Evolutionary conservation across 169 alveolate species (phyloP), one percentile per base, ranked within the genome.

Genomic region (Cryptosporidium felis): DNA sequence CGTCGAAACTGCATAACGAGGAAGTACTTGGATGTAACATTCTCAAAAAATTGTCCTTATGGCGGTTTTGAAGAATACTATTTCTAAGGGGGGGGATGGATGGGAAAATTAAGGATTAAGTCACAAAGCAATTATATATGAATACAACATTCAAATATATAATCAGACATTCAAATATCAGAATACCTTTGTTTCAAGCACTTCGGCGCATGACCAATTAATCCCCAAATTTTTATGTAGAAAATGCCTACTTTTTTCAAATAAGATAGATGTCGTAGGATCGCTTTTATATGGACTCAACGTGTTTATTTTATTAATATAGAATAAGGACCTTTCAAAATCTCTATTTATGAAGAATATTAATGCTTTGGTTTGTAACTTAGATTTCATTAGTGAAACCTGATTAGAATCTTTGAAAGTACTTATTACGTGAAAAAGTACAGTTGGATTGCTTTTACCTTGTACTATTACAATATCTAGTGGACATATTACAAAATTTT

Each of bases 401-500:
- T 28, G 5, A 32, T 53, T 36, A 3, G 67, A 18, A 38, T 74
- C 58, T 12, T 36, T 18, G 9, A 18, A 36, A 5, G 66, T 51
- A 49, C 42, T 36, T n/a, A 74, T 3, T 56, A 74, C 85, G n/a
- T 74, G 65, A 36, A 53, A 74, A 49, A 74, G 21, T 53, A 74
- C 53, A 14, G 85, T 74, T 36, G 85, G 85, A 26, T 10, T 74
- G 28, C 74, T 74, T 36, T 74, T 74, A 16, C 85, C 85, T 26
- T 74, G 85, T 14, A 56, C 67, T 3, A 74, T 40, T 0, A 74
- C 85, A 6, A 74, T 32, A 58, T 74, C 85, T 18, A 74, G 34
- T 16, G 85, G 85, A 14, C 85, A 74, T 36, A 74, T 74, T 10
- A 74, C 44, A 53, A 74, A 74, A 9, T 18, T 74, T 14, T 34